These are phyloP conservation scores for Orbilia javanica DNA, from an alignment of 2,329 filamentous ascomycete species.

Conservation along the genomic window DNA sequence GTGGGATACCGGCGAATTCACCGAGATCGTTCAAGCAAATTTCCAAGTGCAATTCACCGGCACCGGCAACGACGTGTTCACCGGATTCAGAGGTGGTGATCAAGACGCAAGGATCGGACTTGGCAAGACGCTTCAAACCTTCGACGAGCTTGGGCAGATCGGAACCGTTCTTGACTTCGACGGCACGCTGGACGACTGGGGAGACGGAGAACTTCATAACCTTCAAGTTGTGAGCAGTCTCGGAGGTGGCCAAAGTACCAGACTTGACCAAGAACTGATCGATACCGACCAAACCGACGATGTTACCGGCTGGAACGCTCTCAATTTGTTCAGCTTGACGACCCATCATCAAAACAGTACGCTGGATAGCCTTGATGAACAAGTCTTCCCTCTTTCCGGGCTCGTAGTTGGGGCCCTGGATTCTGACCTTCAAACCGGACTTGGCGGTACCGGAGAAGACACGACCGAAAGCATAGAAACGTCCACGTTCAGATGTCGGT, in stretches of 20 bases:
- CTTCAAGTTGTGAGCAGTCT: constrained; percentile 99
- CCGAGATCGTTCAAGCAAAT: constrained; percentile 99
- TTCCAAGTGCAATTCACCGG: constrained; percentile 98
- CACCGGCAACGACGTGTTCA: constrained; percentile 99
- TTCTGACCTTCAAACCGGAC: constrained; percentile 99
- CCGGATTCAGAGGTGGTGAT: constrained; percentile 89
- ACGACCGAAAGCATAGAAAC: constrained; percentile 99
- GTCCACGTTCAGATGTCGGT: constrained; percentile 98
- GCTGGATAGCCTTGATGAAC: constrained; percentile 99
- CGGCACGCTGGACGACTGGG: constrained; percentile 96
- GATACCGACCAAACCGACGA: constrained; percentile 98
- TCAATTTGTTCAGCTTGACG: constrained; percentile 99
- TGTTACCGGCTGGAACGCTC: constrained; percentile 99
- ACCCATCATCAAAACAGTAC: constrained; percentile 99
- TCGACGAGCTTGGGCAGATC: constrained; percentile 99
- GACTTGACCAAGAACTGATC: constrained; percentile 99
- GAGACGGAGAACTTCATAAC: constrained; percentile 99
- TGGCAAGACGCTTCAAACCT: constrained; percentile 99
- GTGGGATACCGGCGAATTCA: constrained; percentile 98
- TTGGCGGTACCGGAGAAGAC: constrained; percentile 98
- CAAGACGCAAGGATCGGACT: constrained; percentile 98
- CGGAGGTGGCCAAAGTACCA: constrained; percentile 96
- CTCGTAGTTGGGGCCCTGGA: constrained; percentile 98
- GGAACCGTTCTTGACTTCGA: constrained; percentile 99
- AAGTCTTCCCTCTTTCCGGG: constrained; percentile 99